Conservation (phyloP, 805 yeast species). For the Suhomyces kilbournensis region DNA sequence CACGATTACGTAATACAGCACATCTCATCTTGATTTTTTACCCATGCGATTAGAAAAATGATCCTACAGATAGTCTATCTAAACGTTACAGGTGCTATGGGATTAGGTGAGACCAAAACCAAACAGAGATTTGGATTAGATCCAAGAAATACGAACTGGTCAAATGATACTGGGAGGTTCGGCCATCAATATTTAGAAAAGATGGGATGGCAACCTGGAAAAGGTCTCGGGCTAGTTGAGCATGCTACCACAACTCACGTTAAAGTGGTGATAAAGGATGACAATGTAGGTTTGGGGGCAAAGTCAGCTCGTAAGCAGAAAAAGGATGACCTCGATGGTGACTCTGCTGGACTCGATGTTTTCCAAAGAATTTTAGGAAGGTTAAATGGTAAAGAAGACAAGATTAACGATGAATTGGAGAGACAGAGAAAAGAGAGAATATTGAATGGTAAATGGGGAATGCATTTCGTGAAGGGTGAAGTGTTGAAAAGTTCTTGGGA, state of each 20-base stretch:
- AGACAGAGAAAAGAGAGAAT: slow-evolving; percentile 65
- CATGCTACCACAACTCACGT: slow-evolving; percentile 78
- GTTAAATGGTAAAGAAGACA: slow-evolving; percentile 80
- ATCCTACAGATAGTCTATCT: neutral
- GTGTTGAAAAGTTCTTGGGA: slow-evolving; percentile 83
- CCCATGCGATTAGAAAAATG: slow-evolving; percentile 7
- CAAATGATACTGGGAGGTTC: slow-evolving; percentile 76
- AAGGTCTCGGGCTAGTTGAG: slow-evolving; percentile 71
- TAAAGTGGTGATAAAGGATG: slow-evolving; percentile 77
- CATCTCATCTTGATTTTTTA: slow-evolving; percentile 1
- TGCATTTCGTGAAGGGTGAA: slow-evolving; percentile 83
- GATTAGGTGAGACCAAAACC: slow-evolving; percentile 74
- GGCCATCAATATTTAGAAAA: slow-evolving; percentile 83
- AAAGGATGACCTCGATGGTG: slow-evolving; percentile 74
- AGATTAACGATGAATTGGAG: slow-evolving; percentile 62
- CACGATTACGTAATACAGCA: neutral
- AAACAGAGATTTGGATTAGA: slow-evolving; percentile 87
- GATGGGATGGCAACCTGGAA: slow-evolving; percentile 91
- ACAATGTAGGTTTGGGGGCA: slow-evolving; percentile 89
- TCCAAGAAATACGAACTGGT: slow-evolving; percentile 94
- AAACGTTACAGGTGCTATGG: slow-evolving; percentile 45
- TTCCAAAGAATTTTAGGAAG: slow-evolving; percentile 88
- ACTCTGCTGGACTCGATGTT: slow-evolving; percentile 86
- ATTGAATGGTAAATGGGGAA: slow-evolving; percentile 84
- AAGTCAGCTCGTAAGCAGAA: slow-evolving; percentile 55